Base-by-base conservation (phyloP, 495 filamentous ascomycete genomes). In the Aspergillus egyptiacus region DNA sequence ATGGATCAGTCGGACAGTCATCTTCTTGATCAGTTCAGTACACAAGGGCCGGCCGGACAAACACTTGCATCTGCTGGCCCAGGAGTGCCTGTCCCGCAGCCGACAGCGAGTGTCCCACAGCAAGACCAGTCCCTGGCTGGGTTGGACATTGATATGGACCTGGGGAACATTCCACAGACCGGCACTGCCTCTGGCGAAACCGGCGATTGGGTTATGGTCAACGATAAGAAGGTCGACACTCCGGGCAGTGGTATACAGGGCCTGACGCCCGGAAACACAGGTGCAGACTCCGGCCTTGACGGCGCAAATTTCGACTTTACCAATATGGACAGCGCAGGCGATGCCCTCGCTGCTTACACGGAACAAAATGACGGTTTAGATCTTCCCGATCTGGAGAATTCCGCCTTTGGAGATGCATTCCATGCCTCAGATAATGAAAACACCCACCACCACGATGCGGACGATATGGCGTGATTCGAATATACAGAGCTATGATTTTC, bases 141-240 rank as follows among this genome's bases (percentile, higher is more conserved):
- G 9, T n/a, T 61, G 38, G 71, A 73, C 49, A 58, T 70, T 10
- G 72, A 77, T 30, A 69, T 73, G 64, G 70, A 71, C 40, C 60
- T 76, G 57, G 62, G 65, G 5, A 66, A 61, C 33, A 43, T 42
- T 28, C 64, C 64, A 22, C 59, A 63, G 20, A 39, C 42, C 20
- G 57, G 57, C 31, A 65, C 58, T 7, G 56, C 65, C 8, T 62
- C 68, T 11, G 61, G 61, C 22, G 70, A 74, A 23, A 67, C 69
- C n/a, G 72, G 68, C 19, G 80, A 81, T 46, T 83, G 80, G 80
- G 76, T 81, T 33, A 75, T 83, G 70, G 74, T 83, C 28, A 68
- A 73, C 36, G 69, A 75, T 46, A 72, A 76, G 36, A 67, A 68
- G 40, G 65, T 69, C 37, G 63, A 52, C 22, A 65, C 69, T 2